A percentile compares a stretch with the other conserved stretches of the same genome.
Evolutionary conservation across 2,329 filamentous ascomycete species (phyloP).

Genomic region (Tetracladium maxilliforme): DNA sequence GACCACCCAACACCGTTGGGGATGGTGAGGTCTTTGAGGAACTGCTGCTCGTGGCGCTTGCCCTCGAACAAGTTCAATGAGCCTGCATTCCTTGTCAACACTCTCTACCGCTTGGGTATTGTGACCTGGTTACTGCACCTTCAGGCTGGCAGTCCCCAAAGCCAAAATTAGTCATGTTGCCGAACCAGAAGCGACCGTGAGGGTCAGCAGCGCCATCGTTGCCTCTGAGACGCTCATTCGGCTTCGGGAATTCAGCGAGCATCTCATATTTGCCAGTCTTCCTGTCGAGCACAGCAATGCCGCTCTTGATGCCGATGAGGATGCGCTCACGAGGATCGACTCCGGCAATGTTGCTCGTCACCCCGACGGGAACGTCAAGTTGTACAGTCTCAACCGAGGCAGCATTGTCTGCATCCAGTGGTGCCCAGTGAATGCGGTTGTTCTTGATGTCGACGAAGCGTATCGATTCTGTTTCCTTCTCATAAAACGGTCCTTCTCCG

Average conservation of each 20-base stretch:
- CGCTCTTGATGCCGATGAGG: constrained; percentile 66
- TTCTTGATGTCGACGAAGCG: constrained; percentile 77
- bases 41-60: too few species aligned
- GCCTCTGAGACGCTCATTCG: constrained; percentile 43
- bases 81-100: too few species aligned
- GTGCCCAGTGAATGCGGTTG: constrained; percentile 48
- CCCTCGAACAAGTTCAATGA: too few species aligned
- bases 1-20: constrained; percentile 82
- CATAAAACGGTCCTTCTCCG: constrained; percentile 64
- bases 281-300: constrained; percentile 65
- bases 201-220: constrained; percentile 79
- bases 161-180: constrained; percentile 69
- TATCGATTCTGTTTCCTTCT: constrained; percentile 46
- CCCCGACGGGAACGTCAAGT: constrained; percentile 38
- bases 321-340: constrained; percentile 50
- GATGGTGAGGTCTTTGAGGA: constrained; percentile 54
- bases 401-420: constrained; percentile 7
- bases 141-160: constrained; percentile 17
- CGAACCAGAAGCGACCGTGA: constrained; percentile 71
- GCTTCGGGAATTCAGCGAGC: constrained; percentile 30
- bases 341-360: constrained; percentile 65
- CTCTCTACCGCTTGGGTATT: too few species aligned
- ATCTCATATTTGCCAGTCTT: constrained; percentile 37
- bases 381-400: constrained; percentile 17
- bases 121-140: too few species aligned